A percentile compares a stretch with the other conserved stretches of the same genome.
Evolutionary conservation across 2,329 filamentous ascomycete genomes (phyloP).

Genomic region (Coleophoma crateriformis): DNA sequence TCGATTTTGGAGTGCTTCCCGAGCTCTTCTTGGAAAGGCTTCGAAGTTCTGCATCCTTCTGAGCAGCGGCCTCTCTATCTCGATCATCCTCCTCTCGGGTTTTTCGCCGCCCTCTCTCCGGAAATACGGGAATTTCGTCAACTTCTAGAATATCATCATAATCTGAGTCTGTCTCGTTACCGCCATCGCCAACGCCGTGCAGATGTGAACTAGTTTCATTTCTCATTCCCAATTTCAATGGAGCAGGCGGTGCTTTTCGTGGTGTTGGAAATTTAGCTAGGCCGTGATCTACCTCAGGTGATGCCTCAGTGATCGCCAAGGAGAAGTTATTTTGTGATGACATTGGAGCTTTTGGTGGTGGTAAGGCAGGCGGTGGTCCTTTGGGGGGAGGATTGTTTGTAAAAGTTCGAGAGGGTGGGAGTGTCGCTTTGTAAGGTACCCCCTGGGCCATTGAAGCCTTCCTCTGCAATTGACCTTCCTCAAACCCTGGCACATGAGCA

Average conservation of each 20-base stretch:
- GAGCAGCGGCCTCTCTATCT: slow-evolving; percentile 63
- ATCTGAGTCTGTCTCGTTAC: slow-evolving; percentile 69
- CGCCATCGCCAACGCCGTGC: slow-evolving; percentile 35
- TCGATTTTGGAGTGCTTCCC: slow-evolving; percentile 41
- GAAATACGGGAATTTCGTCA: slow-evolving; percentile 50
- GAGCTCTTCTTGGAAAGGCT: slow-evolving; percentile 72
- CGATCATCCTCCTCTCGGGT: slow-evolving; percentile 85
- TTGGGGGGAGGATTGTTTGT: slow-evolving; percentile 32
- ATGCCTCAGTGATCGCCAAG: slow-evolving; percentile 35
- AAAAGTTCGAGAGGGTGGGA: slow-evolving; percentile 53
- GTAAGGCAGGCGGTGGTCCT: slow-evolving; percentile 21
- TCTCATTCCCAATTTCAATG: slow-evolving; percentile 61
- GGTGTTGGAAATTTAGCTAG: slow-evolving; percentile 52
- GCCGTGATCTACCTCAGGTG: slow-evolving; percentile 35
- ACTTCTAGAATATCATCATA: slow-evolving; percentile 75
- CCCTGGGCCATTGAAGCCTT: slow-evolving; percentile 36
- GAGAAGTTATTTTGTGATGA: slow-evolving; percentile 13
- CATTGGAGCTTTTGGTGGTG: slow-evolving; percentile 18
- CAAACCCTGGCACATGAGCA: slow-evolving; percentile 19
- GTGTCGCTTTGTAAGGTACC: slow-evolving; percentile 42
- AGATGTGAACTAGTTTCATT: slow-evolving; percentile 34
- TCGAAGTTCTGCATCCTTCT: slow-evolving; percentile 62
- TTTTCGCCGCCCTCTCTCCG: slow-evolving; percentile 67
- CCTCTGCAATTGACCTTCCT: slow-evolving; percentile 35
- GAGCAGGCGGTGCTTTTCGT: slow-evolving; percentile 80